Evolutionary conservation across 768 basidiomycete genomes (phyloP), one percentile per base, ranked within the genome.

Genomic region (Boletus edulis): DNA sequence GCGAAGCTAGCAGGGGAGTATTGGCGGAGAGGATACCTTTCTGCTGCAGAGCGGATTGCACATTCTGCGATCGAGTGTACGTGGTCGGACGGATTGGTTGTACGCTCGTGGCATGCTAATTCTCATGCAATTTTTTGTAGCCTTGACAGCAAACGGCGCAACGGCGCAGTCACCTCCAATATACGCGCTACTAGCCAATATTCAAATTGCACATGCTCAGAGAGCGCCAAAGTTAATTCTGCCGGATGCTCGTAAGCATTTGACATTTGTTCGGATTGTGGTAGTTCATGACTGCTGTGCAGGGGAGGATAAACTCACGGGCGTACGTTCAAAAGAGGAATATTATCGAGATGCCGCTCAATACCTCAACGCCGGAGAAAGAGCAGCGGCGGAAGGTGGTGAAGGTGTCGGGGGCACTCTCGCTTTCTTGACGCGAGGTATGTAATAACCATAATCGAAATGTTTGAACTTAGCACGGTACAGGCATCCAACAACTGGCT

Each of bases 1-100:
- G 84, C 89, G 2, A 84, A 83, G 57, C 78, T 95, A 20, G 92
- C 93, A 10, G 85, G 84, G 15, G 94, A 95, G 72, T 95, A 96
- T 64, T 93, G 92, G 89, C 75, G 88, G 57, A 80, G 84, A 61
- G 89, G 88, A 0, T 81, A 84, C 59, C 73, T 89, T 46, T 82
- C 84, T 24, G 86, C 83, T 9, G 93, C 93, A 13, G 87, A 94
- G 69, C 82, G 81, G 60, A 86, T 95, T 46, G 84, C 86, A 29
- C 71, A 75, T 32, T 77, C 81, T 46, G 94, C 86, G 15, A 75
- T 84, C 38, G 82, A 84, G 61, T 80, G 89, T 89, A 65, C 57
- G 84, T 74, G n/a, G 34, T 52, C 5, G 11, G 4, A 13, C n/a
- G 14, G 24, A 9, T 44, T 31, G n/a, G 24, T 34, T 18, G 9